A percentile compares a stretch with the other conserved stretches of the same genome.
Evolutionary conservation across 176 grass and related monocot species (phyloP).

Genomic region (Cocos nucifera): DNA sequence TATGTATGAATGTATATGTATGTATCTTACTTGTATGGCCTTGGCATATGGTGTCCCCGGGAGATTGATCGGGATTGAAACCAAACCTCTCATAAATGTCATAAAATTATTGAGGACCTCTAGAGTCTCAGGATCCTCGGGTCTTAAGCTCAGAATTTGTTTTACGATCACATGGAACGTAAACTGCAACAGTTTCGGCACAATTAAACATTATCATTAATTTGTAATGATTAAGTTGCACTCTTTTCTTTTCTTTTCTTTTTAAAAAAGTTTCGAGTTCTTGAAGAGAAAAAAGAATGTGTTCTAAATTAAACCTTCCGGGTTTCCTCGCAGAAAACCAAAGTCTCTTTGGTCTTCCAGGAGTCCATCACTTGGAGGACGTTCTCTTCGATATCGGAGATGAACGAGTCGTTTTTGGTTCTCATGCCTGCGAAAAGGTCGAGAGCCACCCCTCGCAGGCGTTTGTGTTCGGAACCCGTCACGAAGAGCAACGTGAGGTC

Average conservation of each 20-base stretch:
- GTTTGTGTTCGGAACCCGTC: conserved; percentile 24
- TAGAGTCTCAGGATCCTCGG: background rate
- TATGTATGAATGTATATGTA: too few species aligned
- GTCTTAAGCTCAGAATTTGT: conserved; percentile 9
- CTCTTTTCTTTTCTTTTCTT: too few species aligned
- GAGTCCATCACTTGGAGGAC: conserved; percentile 11
- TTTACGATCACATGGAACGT: conserved; percentile 14
- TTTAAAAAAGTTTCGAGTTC: too few species aligned
- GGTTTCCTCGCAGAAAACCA: conserved; percentile 21
- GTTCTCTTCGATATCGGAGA: conserved; percentile 19
- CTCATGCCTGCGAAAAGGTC: conserved; percentile 10
- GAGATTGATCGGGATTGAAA: conserved; percentile 5
- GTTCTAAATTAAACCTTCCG: conserved; percentile 4
- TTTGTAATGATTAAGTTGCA: too few species aligned
- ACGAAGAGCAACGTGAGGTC: conserved; percentile 16
- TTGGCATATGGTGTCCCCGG: background rate
- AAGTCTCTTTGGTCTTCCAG: conserved; percentile 1
- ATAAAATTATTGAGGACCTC: conserved; percentile 1
- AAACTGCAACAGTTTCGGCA: conserved; percentile 2
- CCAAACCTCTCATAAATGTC: conserved; percentile 14
- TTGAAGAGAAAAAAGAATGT: too few species aligned
- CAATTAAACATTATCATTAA: too few species aligned
- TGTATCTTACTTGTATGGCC: conserved; percentile 4
- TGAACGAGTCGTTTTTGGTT: background rate
- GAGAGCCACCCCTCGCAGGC: conserved; percentile 13